phyloP scores from a whole-genome alignment of 495 filamentous ascomycete genomes.

The Neurospora sp. region DNA sequence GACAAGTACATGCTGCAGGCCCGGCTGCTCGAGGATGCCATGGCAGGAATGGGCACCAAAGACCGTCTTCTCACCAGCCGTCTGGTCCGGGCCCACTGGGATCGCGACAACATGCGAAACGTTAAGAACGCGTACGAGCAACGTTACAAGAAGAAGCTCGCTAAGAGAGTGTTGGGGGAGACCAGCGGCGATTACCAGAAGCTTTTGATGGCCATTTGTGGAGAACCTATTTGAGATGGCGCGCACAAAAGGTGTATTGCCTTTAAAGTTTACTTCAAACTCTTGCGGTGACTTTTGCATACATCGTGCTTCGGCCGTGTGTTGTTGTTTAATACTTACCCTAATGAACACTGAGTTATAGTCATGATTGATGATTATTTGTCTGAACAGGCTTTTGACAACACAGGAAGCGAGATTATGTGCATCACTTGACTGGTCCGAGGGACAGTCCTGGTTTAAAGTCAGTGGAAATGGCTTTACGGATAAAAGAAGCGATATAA shows the following conservation, averaged over 20 bases:
- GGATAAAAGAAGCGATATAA: background rate
- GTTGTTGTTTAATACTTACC: background rate
- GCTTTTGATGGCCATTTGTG: constrained; percentile 43
- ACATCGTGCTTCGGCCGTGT: background rate
- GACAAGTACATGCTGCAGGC: constrained; percentile 81
- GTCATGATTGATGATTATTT: background rate
- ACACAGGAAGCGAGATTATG: background rate
- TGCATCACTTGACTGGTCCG: background rate
- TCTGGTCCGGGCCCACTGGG: constrained; percentile 71
- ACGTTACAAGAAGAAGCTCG: constrained; percentile 50
- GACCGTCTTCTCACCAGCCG: constrained; percentile 67
- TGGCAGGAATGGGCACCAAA: constrained; percentile 81
- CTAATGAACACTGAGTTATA: background rate
- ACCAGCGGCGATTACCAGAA: constrained; percentile 79
- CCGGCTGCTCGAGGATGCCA: constrained; percentile 65
- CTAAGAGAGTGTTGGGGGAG: constrained; percentile 61
- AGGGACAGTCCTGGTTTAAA: background rate
- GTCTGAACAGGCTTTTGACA: background rate
- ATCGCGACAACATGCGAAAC: constrained; percentile 55
- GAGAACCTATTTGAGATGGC: background rate
- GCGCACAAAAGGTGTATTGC: background rate
- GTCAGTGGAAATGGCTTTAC: background rate
- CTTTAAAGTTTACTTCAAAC: background rate
- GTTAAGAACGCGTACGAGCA: constrained; percentile 65
- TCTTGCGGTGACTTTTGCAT: background rate